Evolutionary conservation across 139 green algal genomes (phyloP), one percentile per base, ranked within the genome.

Genomic region (Limnomonas spitsbergensis): DNA sequence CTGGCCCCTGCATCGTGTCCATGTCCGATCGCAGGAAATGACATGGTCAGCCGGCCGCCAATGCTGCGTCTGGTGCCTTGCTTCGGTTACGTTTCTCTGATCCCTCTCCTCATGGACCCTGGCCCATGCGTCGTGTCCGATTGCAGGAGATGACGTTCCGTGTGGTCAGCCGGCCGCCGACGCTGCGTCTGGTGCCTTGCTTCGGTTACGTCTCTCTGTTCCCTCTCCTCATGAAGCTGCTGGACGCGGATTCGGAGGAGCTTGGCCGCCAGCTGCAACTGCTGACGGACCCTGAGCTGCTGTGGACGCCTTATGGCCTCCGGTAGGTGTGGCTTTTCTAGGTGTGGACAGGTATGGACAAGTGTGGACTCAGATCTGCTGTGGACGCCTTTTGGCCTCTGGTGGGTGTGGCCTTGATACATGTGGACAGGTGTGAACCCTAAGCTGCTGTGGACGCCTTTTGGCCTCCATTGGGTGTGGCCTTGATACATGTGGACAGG

Each of bases 201-300:
- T 94, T 91, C 79, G 94, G 94, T 73, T 98, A 98, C 85, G 87
- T 96, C 31, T 91, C 81, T 35, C 87, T 98, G 37, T 98, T 98
- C 85, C 95, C 95, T 1, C 84, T 98, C 37, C 80, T 97, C 47
- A 91, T 97, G 90, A 66, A 82, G 7, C 84, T 98, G 54, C 83
- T 98, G 34, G 86, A 88, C 0, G n/a, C 88, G 1, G 83, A 87
- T 36, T 89, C 83, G 1, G 61, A 77, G 0, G 67, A 86, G 7
- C 80, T 97, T 38, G 81, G 69, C 2, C 53, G 73, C 27, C 85
- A 92, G 81, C 77, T 98, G 66, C 53, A 77, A 31, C 69, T 89
- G 66, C 78, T 98, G 54, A 31, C 61, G 1, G 81, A 92, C 29
- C 3, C n/a, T 4, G 37, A 61, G 2, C 61, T 80, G 47, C 85